phyloP scores from a whole-genome alignment of 1,139 yeast genomes.

The Protomyces inouyei region DNA sequence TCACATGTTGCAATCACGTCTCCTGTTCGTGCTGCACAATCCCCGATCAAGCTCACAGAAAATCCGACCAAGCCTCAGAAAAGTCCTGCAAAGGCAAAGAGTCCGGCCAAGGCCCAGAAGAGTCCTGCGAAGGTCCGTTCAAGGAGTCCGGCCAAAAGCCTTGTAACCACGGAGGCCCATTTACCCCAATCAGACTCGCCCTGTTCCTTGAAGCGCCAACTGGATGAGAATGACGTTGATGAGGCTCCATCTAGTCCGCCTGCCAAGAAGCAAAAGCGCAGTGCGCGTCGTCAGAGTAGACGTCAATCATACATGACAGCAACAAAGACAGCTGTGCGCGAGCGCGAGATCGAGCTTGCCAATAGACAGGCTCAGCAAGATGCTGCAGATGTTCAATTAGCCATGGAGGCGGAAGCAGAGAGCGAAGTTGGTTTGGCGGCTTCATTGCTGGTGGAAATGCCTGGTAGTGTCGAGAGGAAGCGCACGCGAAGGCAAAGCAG shows the following conservation, averaged over 20 bases:
- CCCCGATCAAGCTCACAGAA: background rate
- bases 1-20: background rate
- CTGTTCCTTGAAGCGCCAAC: background rate
- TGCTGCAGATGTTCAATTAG: constrained; percentile 11
- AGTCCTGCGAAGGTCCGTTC: background rate
- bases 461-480: constrained; percentile 29
- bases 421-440: background rate
- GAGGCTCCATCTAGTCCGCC: background rate
- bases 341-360: constrained; percentile 17
- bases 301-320: constrained; percentile 28
- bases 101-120: background rate
- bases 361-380: constrained; percentile 10
- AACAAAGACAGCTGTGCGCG: constrained; percentile 22
- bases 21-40: background rate
- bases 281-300: constrained; percentile 17
- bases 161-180: no score
- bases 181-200: background rate
- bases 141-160: no score
- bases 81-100: background rate
- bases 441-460: constrained; percentile 24
- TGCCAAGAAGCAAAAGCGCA: constrained; percentile 6
- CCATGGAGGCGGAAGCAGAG: constrained; percentile 1
- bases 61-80: no score
- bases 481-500: constrained; percentile 15
- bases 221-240: background rate